Conservation (phyloP, 768 basidiomycete species). For the Termitomyces sp. region DNA sequence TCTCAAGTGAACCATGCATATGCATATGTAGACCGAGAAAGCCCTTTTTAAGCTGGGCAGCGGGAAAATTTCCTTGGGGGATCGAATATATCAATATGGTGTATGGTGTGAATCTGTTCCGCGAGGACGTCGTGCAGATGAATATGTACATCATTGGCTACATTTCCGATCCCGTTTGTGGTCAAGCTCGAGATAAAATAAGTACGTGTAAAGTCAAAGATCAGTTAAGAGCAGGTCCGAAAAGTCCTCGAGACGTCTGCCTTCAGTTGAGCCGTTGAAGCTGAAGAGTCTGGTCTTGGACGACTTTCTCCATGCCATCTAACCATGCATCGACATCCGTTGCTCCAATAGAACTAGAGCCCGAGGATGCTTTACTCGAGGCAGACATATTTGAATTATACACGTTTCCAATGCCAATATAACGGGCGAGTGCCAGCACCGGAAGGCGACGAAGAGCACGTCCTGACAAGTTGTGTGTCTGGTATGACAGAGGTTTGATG, state of each 20-base stretch:
- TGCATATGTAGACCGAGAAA: not conserved
- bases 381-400: not conserved
- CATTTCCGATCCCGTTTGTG: not conserved
- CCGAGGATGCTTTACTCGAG: not conserved
- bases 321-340: constrained; percentile 71
- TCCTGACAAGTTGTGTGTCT: constrained; percentile 86
- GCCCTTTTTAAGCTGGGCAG: not conserved
- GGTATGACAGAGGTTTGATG: constrained; percentile 1
- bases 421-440: constrained; percentile 84
- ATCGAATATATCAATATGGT: not conserved
- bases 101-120: not conserved
- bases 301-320: constrained; percentile 76
- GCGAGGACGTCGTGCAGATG: not conserved
- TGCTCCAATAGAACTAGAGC: constrained; percentile 9
- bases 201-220: not conserved
- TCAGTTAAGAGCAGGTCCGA: not conserved
- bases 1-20: not conserved
- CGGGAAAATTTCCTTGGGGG: not conserved
- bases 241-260: too few relatives aligned
- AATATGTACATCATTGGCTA: not conserved
- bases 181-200: too few relatives aligned
- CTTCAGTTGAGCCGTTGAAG: constrained; percentile 37
- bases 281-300: constrained; percentile 52
- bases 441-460: constrained; percentile 90
- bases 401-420: constrained; percentile 57